phyloP scores from a whole-genome alignment of 75 land plant genomes.

The Pinus tabuliformis region DNA sequence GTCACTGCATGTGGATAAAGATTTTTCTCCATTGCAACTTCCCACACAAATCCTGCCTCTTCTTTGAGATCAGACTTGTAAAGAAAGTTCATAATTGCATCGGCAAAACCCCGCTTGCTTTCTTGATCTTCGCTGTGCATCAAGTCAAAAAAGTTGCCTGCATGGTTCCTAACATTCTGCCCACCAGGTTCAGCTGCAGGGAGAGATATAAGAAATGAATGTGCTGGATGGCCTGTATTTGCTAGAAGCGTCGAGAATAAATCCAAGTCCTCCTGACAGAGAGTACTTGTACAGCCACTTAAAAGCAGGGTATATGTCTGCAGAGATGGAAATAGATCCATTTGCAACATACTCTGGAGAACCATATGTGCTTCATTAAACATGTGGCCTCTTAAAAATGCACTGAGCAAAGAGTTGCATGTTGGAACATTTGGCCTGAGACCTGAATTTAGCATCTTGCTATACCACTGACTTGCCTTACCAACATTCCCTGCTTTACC shows the following conservation, averaged over 20 bases:
- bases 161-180: constrained; percentile 60
- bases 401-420: constrained; percentile 88
- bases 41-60: constrained; percentile 94
- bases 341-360: constrained; percentile 59
- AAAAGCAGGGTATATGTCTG: constrained; percentile 91
- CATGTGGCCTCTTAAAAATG: constrained; percentile 69
- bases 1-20: constrained; percentile 87
- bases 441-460: constrained; percentile 83
- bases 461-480: constrained; percentile 85
- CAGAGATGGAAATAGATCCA: constrained; percentile 73
- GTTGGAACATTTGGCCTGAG: constrained; percentile 86
- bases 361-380: constrained; percentile 52
- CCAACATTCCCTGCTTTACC: constrained; percentile 89
- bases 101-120: constrained; percentile 90
- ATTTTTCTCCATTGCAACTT: constrained; percentile 82
- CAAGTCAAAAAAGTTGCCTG: constrained; percentile 59
- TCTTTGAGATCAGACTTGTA: constrained; percentile 77
- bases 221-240: constrained; percentile 84
- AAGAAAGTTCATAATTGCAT: constrained; percentile 90
- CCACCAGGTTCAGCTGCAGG: constrained; percentile 71
- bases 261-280: constrained; percentile 36
- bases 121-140: constrained; percentile 93
- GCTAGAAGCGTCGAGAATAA: constrained; percentile 68
- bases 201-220: constrained; percentile 62
- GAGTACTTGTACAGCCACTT: constrained; percentile 72